A percentile compares a stretch with the other conserved stretches of the same genome.
phyloP scores from a whole-genome alignment of 1,284 basidiomycete genomes.

The Rhizoctonia solani region DNA sequence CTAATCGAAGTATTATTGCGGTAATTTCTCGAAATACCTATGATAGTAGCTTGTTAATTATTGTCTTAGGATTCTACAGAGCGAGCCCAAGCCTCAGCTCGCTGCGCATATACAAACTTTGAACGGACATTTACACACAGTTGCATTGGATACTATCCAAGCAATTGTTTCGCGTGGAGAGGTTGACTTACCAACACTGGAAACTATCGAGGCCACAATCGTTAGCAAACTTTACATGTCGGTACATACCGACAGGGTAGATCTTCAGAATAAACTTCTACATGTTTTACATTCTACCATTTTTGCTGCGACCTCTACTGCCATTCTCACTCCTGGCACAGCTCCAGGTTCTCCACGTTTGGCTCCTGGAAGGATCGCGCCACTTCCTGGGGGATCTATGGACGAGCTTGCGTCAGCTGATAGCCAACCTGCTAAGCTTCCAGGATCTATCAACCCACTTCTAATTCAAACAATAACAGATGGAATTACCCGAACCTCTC shows the following conservation, averaged over 20 bases:
- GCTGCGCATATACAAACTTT: slow-evolving; percentile 58
- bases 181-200: slow-evolving; percentile 60
- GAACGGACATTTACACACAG: slow-evolving; percentile 72
- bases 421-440: slow-evolving; percentile 35
- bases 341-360: slow-evolving; percentile 10
- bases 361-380: slow-evolving; percentile 12
- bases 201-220: slow-evolving; percentile 70
- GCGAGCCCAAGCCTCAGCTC: slow-evolving; percentile 63
- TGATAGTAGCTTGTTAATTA: neutral
- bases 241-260: slow-evolving; percentile 69
- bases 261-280: slow-evolving; percentile 90
- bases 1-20: slow-evolving; percentile 68
- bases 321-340: neutral
- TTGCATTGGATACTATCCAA: slow-evolving; percentile 81
- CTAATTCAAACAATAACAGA: slow-evolving; percentile 79
- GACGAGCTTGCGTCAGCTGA: slow-evolving; percentile 3
- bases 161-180: slow-evolving; percentile 80
- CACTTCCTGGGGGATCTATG: slow-evolving; percentile 29
- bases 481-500: slow-evolving; percentile 70
- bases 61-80: slow-evolving; percentile 65
- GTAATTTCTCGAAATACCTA: slow-evolving; percentile 49
- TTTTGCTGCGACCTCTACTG: slow-evolving; percentile 46
- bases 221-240: slow-evolving; percentile 76
- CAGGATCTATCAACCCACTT: slow-evolving; percentile 52
- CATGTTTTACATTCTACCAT: slow-evolving; percentile 88